These are phyloP conservation scores for Fragaria ananassa DNA, from an alignment of 306 rosid species.

Conservation along the genomic window DNA sequence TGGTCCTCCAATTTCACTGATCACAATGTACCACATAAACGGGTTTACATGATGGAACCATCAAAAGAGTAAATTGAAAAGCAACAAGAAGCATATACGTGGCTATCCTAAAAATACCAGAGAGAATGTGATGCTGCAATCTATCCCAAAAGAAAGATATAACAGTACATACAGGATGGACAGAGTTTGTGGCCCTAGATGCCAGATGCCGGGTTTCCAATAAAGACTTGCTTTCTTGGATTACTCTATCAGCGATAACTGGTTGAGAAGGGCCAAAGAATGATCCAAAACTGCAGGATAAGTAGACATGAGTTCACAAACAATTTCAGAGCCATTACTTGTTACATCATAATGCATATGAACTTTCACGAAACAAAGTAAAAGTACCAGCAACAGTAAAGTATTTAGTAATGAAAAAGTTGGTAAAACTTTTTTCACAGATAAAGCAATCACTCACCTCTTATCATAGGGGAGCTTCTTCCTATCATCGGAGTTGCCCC, in stretches of 20 bases:
- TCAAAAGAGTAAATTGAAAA: not conserved
- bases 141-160: slow-evolving; percentile 12
- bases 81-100: not conserved
- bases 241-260: slow-evolving; percentile 76
- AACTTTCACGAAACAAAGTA: not conserved
- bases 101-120: slow-evolving; percentile 7
- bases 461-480: slow-evolving; percentile 62
- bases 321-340: not conserved
- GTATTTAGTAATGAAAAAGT: too few relatives aligned
- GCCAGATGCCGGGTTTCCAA: slow-evolving; percentile 69
- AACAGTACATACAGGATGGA: slow-evolving; percentile 46
- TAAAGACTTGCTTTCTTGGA: slow-evolving; percentile 89
- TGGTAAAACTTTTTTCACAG: too few relatives aligned
- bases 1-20: not conserved
- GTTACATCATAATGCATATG: not conserved
- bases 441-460: slow-evolving; percentile 54
- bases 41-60: not conserved
- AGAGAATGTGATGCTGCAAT: not conserved
- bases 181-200: slow-evolving; percentile 41
- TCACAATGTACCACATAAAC: not conserved
- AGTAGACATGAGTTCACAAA: not conserved
- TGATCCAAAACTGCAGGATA: slow-evolving; percentile 77
- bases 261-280: slow-evolving; percentile 93
- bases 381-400: not conserved
- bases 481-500: slow-evolving; percentile 32